Conservation (phyloP, 1,284 basidiomycete genomes). For the Erythrobasidium hasegawianum region DNA sequence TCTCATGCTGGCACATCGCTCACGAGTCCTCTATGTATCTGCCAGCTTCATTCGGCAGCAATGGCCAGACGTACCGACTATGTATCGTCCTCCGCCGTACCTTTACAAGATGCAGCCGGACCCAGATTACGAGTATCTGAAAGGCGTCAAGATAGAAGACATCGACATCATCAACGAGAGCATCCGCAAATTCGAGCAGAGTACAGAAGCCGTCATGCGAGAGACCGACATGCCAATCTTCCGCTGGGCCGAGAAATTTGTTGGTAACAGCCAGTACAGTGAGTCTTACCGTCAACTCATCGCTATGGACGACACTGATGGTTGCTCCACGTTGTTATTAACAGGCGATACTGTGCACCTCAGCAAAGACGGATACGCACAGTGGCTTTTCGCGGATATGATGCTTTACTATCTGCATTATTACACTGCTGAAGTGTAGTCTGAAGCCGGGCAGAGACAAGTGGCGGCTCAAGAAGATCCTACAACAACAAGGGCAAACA, state of each 20-base stretch:
- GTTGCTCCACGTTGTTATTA: neutral
- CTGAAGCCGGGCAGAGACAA: no score
- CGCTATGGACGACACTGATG: no score
- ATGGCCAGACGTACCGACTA: constrained; percentile 8
- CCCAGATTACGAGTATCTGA: neutral
- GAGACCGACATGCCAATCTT: constrained; percentile 2
- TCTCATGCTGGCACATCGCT: no score
- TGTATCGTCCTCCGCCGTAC: constrained; percentile 8
- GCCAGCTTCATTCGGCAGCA: constrained; percentile 1
- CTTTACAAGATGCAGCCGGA: neutral
- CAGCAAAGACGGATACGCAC: neutral
- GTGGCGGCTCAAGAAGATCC: no score
- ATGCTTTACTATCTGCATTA: constrained; percentile 9
- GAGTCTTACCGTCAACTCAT: neutral
- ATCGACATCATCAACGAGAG: constrained; percentile 7
- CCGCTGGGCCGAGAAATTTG: constrained; percentile 11
- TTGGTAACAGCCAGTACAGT: constrained; percentile 6
- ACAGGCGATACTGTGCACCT: constrained; percentile 2
- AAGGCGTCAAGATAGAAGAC: constrained; percentile 4
- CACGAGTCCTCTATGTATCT: no score
- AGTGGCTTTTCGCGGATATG: constrained; percentile 3
- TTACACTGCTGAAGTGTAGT: neutral
- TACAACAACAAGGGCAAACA: no score
- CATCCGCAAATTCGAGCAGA: neutral
- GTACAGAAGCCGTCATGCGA: constrained; percentile 6